These are phyloP conservation scores for Phytophthora kernoviae DNA, from an alignment of 352 stramenopile species.

Conservation along the genomic window DNA sequence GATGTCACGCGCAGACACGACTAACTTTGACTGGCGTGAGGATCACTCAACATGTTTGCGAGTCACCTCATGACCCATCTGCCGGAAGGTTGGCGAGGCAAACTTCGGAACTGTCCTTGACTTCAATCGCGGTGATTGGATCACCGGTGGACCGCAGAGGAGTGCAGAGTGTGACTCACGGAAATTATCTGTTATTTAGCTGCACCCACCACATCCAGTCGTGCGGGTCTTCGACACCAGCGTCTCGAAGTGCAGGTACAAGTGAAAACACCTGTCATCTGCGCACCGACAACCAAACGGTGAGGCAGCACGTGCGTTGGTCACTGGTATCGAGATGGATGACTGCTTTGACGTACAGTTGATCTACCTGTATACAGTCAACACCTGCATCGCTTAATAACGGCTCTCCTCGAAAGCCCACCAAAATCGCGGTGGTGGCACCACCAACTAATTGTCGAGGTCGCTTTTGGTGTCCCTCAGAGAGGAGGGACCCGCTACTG, in stretches of 20 bases:
- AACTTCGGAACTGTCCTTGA: conserved; percentile 23
- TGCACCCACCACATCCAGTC: conserved; percentile 2
- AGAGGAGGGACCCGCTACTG: neutral
- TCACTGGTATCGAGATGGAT: conserved; percentile 9
- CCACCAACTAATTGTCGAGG: neutral
- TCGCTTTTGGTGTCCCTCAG: neutral
- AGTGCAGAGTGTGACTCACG: conserved; percentile 10
- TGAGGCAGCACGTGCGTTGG: conserved; percentile 18
- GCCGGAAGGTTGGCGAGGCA: conserved; percentile 10
- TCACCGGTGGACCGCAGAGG: neutral
- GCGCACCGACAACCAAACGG: conserved; percentile 25
- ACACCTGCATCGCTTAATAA: conserved; percentile 16
- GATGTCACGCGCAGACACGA: conserved; percentile 1
- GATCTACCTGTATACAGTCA: neutral
- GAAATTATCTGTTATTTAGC: neutral
- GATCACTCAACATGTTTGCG: conserved; percentile 6
- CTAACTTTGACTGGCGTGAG: conserved; percentile 1
- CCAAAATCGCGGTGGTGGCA: neutral
- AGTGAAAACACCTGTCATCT: conserved; percentile 30
- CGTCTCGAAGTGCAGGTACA: conserved; percentile 1
- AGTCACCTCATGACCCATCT: conserved; percentile 2
- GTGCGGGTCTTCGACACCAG: neutral
- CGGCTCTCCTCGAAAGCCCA: conserved; percentile 2
- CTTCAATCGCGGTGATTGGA: conserved; percentile 15
- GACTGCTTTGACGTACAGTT: conserved; percentile 17